Evolutionary conservation across 306 rosid genomes (phyloP).

Genomic region (Acacia crassicarpa): DNA sequence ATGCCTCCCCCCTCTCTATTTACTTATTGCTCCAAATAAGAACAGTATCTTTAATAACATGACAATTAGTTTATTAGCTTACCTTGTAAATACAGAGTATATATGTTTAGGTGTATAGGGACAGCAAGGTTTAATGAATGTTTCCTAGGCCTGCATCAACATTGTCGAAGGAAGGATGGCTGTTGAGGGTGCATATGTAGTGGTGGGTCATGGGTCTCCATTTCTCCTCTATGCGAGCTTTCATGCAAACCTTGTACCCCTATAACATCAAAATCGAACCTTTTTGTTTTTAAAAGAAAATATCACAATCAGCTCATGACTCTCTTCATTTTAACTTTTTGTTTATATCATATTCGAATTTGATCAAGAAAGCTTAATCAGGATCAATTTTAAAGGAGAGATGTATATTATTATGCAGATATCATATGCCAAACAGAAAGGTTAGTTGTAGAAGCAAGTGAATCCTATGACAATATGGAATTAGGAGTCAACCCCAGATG

Average conservation of each 20-base stretch:
- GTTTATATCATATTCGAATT: neutral
- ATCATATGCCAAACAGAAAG: neutral
- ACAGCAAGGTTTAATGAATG: slow-evolving; percentile 40
- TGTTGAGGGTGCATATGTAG: slow-evolving; percentile 42
- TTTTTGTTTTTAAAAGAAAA: neutral
- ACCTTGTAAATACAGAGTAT: neutral
- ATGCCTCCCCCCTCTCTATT: neutral
- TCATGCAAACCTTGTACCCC: neutral
- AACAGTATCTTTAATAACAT: neutral
- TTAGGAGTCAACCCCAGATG: slow-evolving; percentile 36
- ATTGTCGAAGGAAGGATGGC: slow-evolving; percentile 44
- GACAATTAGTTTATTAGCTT: neutral
- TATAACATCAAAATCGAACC: neutral
- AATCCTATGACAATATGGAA: slow-evolving; percentile 6
- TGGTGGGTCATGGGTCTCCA: slow-evolving; percentile 40
- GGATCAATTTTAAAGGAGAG: neutral
- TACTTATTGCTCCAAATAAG: neutral
- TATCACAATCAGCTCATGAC: neutral
- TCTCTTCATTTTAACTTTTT: neutral
- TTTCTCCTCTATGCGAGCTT: slow-evolving; percentile 20
- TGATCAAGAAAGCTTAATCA: neutral
- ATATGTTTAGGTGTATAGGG: slow-evolving; percentile 1
- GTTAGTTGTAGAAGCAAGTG: slow-evolving; percentile 15
- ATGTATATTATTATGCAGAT: neutral
- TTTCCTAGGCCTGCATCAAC: slow-evolving; percentile 60